Conservation (phyloP, 306 rosid genomes). For the Abrus precatorius region DNA sequence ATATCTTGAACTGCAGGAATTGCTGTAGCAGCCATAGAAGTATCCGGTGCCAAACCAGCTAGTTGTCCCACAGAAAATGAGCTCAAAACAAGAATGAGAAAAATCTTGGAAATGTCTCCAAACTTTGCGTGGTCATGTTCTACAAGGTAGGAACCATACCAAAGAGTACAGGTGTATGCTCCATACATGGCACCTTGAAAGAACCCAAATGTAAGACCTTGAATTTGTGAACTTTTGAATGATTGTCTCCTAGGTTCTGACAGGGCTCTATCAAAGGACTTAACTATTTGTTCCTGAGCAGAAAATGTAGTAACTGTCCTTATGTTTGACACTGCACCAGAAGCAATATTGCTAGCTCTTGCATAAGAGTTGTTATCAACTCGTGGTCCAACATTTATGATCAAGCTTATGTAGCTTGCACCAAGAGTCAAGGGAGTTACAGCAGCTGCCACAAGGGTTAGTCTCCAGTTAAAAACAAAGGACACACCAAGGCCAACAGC, state of each 20-base stretch:
- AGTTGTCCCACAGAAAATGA: conserved; percentile 94
- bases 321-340: conserved; percentile 90
- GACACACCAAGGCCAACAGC: conserved; percentile 75
- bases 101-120: conserved; percentile 73
- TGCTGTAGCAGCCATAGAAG: conserved; percentile 73
- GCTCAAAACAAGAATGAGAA: conserved; percentile 93
- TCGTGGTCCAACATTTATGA: conserved; percentile 75
- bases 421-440: conserved; percentile 92
- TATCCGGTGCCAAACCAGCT: conserved; percentile 93
- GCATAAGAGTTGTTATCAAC: conserved; percentile 76
- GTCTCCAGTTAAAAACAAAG: conserved; percentile 61
- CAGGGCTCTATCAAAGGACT: conserved; percentile 75
- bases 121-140: conserved; percentile 59
- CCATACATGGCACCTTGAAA: conserved; percentile 89
- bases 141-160: conserved; percentile 79
- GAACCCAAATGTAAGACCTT: conserved; percentile 75
- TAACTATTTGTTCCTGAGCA: conserved; percentile 80
- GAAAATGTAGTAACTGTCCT: conserved; percentile 89
- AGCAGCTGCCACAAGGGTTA: conserved; percentile 79
- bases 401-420: conserved; percentile 84
- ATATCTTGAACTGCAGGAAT: conserved; percentile 78
- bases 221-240: conserved; percentile 67
- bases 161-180: conserved; percentile 82
- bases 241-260: conserved; percentile 73
- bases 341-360: conserved; percentile 87